Evolutionary conservation across 2,329 filamentous ascomycete species (phyloP).

Genomic region (Aspergillus clavatus): DNA sequence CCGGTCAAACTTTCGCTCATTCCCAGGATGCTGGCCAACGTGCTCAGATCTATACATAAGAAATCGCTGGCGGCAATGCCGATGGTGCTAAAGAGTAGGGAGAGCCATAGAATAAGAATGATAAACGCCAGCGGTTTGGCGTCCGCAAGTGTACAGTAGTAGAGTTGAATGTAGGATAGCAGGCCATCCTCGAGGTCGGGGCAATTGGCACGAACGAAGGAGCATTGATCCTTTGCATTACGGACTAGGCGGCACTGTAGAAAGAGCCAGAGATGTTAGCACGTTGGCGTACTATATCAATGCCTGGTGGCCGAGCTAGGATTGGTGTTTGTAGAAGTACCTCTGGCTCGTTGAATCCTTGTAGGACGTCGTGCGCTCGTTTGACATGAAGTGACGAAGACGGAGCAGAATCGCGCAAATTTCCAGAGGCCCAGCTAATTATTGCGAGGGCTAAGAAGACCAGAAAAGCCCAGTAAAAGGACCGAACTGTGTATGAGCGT

Average conservation of each 20-base stretch:
- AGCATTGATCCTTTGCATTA: conserved; percentile 72
- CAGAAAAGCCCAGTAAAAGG: conserved; percentile 45
- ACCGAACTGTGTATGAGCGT: conserved; percentile 39
- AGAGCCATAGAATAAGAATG: conserved; percentile 76
- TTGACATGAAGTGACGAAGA: conserved; percentile 1
- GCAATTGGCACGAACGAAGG: conserved; percentile 78
- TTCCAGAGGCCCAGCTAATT: conserved; percentile 24
- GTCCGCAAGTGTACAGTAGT: conserved; percentile 73
- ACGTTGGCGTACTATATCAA: conserved; percentile 1
- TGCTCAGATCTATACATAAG: conserved; percentile 94
- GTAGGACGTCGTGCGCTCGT: conserved; percentile 7
- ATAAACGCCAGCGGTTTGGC: conserved; percentile 72
- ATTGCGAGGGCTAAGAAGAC: conserved; percentile 31
- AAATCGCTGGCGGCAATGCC: conserved; percentile 98
- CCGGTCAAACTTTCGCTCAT: conserved; percentile 95
- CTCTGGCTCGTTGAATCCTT: conserved; percentile 23
- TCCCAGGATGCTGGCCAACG: conserved; percentile 80
- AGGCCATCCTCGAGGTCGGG: conserved; percentile 84
- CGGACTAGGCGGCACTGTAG: conserved; percentile 73
- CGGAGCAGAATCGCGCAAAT: conserved; percentile 6
- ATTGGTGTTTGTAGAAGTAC: conserved; percentile 15
- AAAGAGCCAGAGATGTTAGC: conserved; percentile 1
- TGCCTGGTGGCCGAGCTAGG: conserved; percentile 1
- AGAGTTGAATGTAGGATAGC: conserved; percentile 80
- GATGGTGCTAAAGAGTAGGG: conserved; percentile 88